Evolutionary conservation across 805 yeast species (phyloP), one percentile per base, ranked within the genome.

Genomic region (Kuraishia ogatae): DNA sequence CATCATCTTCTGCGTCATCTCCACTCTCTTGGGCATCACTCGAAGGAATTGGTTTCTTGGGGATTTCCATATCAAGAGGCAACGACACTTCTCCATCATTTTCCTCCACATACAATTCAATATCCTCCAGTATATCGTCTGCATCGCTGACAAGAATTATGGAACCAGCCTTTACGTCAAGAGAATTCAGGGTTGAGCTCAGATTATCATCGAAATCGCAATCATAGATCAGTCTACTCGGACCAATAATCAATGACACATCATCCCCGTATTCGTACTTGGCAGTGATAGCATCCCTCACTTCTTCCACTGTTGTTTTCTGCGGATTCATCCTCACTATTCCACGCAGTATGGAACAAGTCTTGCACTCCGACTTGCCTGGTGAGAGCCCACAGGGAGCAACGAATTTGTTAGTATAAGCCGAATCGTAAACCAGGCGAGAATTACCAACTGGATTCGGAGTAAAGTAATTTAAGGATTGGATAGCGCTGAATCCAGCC

Each of bases 151-250:
- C 76, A 1, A 85, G 78, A 17, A 94, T 47, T 21, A 85, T 74
- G 21, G 83, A 78, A n/a, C 93, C 94, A 52, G 73, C 70, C 5
- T 59, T 61, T 28, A 91, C 71, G 10, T 87, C 86, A 17, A 85
- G 67, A 0, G 79, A 80, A 1, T 59, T 55, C 19, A 94, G 69
- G 0, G 75, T 66, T 39, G 71, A 74, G 0, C 71, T 72, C 13
- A 75, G 62, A 63, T 93, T 85, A 63, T 92, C 98, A 52, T 89
- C 96, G 66, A 89, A 91, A 64, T 93, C 99, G 56, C 77, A 77
- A 69, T 94, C 99, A 61, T 89, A 89, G 8, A 94, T 66, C 57
- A 94, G 74, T 60, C 79, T 78, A 39, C 81, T 79, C 46, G 73
- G 70, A 2, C 85, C 86, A 13, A 66, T 57, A 24, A 84, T 72